Evolutionary conservation across 805 yeast genomes (phyloP).

Genomic region (Vanderwaltozyma tropicalis): DNA sequence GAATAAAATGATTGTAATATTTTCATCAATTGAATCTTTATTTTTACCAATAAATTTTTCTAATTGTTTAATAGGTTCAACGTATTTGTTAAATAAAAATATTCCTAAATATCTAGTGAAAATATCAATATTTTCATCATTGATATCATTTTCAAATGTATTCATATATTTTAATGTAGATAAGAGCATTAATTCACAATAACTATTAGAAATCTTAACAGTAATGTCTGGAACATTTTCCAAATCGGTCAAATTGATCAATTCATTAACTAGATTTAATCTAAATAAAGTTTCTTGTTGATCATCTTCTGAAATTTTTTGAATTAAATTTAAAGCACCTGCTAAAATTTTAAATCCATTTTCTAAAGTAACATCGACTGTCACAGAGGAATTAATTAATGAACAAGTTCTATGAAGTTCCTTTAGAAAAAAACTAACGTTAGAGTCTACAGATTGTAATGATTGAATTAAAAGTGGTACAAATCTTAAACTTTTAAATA

Average conservation of each 20-base stretch:
- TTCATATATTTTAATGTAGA: conserved; percentile 14
- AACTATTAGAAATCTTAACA: conserved; percentile 13
- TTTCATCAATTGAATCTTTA: conserved; percentile 4
- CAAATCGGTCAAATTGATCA: conserved; percentile 16
- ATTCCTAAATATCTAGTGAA: conserved; percentile 6
- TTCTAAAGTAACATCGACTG: conserved; percentile 20
- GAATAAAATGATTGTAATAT: conserved; percentile 11
- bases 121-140: not conserved
- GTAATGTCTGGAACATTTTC: conserved; percentile 8
- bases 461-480: conserved; percentile 19
- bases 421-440: conserved; percentile 6
- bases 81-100: conserved; percentile 10
- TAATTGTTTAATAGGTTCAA: conserved; percentile 11
- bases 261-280: conserved; percentile 8
- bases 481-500: conserved; percentile 34
- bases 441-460: conserved; percentile 2
- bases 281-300: conserved; percentile 1
- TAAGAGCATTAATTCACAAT: conserved; percentile 14
- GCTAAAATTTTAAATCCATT: conserved; percentile 17
- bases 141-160: not conserved
- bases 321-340: conserved; percentile 8
- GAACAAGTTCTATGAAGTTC: conserved; percentile 12
- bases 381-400: conserved; percentile 17
- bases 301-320: not conserved
- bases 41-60: conserved; percentile 14